Evolutionary conservation across 2,329 filamentous ascomycete species (phyloP), one percentile per base, ranked within the genome.

Genomic region (Cordyceps cicadae): DNA sequence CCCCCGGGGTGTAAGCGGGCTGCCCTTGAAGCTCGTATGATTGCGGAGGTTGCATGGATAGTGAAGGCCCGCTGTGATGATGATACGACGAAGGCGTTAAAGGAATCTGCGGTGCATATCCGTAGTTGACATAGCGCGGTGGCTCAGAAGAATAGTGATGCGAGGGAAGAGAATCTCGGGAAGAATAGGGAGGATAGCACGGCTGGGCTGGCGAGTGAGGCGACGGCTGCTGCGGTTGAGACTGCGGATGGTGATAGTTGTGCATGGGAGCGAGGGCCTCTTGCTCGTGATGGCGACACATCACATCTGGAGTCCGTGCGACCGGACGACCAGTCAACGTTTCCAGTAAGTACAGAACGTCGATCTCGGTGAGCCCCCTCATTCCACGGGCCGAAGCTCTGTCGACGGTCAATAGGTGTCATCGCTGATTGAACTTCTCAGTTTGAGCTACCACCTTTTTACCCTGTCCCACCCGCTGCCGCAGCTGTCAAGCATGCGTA

Each of bases 211-310:
- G 76, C 55, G 77, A 77, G 61, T 75, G 75, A 64, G 76, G 75
- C 43, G 65, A 68, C 57, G 68, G 68, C 58, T 63, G 63, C 51
- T 64, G 65, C 19, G 63, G 65, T 9, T 64, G 63, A 50, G 62
- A 67, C 63, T 51, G 63, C n/a, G 66, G 63, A 60, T 70, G 70
- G 39, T 68, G 71, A 66, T 79, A 77, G 57, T 77, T 81, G 71
- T 82, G 81, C 72, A 81, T 79, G 64, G 79, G 77, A 69, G 79
- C 74, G 68, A 79, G 82, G 61, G 76, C 74, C 66, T 83, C 81
- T 72, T 76, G 79, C 57, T 83, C 82, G 79, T 82, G 77, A 67
- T 80, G 79, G 66, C 81, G 80, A 71, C 32, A 34, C 11, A 34
- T 34, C 32, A 34, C 11, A 34, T 34, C 32, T 7, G 6, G 32